Conservation (phyloP, 164 flowering plant genomes). For the Tinospora cordifolia region DNA sequence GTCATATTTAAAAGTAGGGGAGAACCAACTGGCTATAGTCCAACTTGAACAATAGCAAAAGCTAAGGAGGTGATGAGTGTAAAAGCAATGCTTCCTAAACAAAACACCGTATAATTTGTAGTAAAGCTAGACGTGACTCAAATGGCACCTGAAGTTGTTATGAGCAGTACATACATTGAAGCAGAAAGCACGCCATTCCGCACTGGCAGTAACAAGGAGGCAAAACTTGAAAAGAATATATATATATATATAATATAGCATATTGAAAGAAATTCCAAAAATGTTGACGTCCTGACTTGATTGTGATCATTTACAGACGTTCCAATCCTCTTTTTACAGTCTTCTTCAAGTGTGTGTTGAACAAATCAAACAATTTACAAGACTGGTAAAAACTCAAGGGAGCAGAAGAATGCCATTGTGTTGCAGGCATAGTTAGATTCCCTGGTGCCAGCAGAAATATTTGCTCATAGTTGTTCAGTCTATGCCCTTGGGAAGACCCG, state of each 20-base stretch:
- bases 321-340: background rate
- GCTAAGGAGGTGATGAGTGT: no score
- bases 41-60: no score
- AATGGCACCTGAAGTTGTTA: no score
- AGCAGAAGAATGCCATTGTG: slow-evolving; percentile 11
- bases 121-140: no score
- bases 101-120: no score
- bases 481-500: slow-evolving; percentile 8
- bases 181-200: background rate
- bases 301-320: slow-evolving; percentile 3
- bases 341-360: slow-evolving; percentile 4
- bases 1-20: no score
- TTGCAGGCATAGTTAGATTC: slow-evolving; percentile 14
- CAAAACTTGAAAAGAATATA: background rate
- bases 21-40: no score
- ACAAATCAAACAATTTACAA: slow-evolving; percentile 18
- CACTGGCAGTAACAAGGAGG: background rate
- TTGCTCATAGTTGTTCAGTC: background rate
- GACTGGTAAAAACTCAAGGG: slow-evolving; percentile 10
- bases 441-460: slow-evolving; percentile 11
- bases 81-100: no score
- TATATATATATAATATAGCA: background rate
- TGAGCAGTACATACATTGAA: background rate
- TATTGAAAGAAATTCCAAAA: background rate
- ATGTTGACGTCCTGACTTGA: slow-evolving; percentile 7